Conservation (phyloP, 805 yeast genomes). For the Starmerella bombicola region DNA sequence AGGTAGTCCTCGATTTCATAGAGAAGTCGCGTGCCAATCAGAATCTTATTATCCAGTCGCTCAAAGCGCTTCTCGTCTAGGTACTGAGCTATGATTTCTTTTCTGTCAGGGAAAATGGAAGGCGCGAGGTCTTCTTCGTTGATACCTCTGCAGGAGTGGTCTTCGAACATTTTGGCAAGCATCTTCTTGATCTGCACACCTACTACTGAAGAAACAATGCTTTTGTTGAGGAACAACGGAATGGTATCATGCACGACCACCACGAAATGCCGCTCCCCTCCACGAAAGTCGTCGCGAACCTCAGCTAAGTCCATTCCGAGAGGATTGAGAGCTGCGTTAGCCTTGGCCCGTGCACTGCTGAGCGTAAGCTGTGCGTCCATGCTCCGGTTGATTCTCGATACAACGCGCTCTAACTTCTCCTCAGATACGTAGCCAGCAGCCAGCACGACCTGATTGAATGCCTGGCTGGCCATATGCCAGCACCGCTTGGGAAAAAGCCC, state of each 20-base stretch:
- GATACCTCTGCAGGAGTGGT: constrained; percentile 10
- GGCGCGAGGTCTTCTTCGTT: constrained; percentile 1
- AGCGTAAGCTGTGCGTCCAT: too few species aligned
- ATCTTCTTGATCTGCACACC: constrained; percentile 15
- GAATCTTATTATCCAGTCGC: background rate
- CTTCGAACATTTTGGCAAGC: constrained; percentile 9
- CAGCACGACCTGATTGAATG: constrained; percentile 8
- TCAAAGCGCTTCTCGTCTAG: background rate
- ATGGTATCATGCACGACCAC: constrained; percentile 7
- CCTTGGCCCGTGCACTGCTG: background rate
- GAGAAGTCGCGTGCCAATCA: constrained; percentile 11
- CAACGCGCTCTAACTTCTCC: background rate
- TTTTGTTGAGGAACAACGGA: constrained; percentile 1
- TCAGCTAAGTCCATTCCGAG: constrained; percentile 11
- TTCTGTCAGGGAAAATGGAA: constrained; percentile 4
- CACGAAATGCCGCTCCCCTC: constrained; percentile 4
- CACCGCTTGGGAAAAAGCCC: too few species aligned
- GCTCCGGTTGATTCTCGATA: too few species aligned
- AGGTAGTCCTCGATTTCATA: constrained; percentile 14
- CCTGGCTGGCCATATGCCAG: too few species aligned
- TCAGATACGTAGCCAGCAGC: constrained; percentile 5
- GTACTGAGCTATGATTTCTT: constrained; percentile 1
- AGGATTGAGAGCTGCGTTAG: constrained; percentile 6
- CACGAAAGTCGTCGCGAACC: constrained; percentile 13
- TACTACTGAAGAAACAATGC: constrained; percentile 3